These are phyloP conservation scores for Nicotiana tomentosiformis DNA, from an alignment of 257 asterid species.

Conservation along the genomic window DNA sequence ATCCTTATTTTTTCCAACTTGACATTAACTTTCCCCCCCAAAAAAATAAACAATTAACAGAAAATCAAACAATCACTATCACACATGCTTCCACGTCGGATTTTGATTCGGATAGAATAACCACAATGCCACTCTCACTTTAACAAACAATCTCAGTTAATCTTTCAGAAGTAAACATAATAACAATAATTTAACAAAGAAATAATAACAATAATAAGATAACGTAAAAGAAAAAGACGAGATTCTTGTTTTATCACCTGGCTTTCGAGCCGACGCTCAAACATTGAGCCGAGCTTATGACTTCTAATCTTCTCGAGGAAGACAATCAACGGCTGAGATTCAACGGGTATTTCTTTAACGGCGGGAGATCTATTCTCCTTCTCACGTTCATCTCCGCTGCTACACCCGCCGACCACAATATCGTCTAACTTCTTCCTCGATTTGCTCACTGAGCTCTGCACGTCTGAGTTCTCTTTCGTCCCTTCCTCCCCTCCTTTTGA, in stretches of 20 bases:
- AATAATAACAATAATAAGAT: background rate
- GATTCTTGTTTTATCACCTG: conserved; percentile 37
- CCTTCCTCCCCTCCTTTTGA: no score
- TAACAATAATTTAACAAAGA: no score
- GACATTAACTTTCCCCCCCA: no score
- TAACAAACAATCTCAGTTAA: no score
- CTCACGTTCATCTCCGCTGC: conserved; percentile 43
- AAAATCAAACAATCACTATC: background rate
- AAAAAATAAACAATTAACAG: no score
- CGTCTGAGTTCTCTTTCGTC: conserved; percentile 30
- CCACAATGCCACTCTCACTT: background rate
- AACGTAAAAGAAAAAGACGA: background rate
- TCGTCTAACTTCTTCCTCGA: conserved; percentile 29
- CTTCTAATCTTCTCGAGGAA: conserved; percentile 38
- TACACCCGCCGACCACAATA: conserved; percentile 43
- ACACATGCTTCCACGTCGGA: background rate
- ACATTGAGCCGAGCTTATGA: conserved; percentile 46
- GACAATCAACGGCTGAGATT: conserved; percentile 58
- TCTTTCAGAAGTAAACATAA: no score
- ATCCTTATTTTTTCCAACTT: no score
- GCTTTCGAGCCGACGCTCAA: conserved; percentile 66
- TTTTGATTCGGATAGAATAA: background rate
- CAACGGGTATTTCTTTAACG: conserved; percentile 38
- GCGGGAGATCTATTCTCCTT: conserved; percentile 45
- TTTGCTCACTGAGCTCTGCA: conserved; percentile 69